Evolutionary conservation across 352 stramenopile species (phyloP).

Genomic region (Thalassiosira pacifica): DNA sequence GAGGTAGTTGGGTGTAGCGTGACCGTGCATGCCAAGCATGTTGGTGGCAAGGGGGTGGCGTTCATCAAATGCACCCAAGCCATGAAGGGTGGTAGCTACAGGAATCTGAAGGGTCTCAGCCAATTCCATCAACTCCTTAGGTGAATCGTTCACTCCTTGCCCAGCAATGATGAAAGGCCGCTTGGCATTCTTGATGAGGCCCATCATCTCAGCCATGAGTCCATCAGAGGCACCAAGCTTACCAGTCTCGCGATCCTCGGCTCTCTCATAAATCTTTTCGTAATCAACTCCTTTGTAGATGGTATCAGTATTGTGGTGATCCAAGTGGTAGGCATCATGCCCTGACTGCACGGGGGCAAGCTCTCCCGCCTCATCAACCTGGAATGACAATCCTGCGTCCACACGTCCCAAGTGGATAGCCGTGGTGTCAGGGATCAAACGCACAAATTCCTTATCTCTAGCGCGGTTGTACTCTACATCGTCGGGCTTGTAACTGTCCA

Average conservation of each 20-base stretch:
- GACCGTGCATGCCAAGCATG: constrained; percentile 97
- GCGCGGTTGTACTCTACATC: constrained; percentile 23
- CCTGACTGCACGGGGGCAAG: constrained; percentile 53
- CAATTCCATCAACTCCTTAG: constrained; percentile 92
- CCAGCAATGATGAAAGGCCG: constrained; percentile 96
- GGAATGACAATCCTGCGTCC: constrained; percentile 75
- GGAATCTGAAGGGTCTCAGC: constrained; percentile 94
- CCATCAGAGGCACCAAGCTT: constrained; percentile 54
- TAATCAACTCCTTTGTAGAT: constrained; percentile 62
- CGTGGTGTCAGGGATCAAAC: constrained; percentile 62
- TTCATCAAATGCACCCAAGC: constrained; percentile 94
- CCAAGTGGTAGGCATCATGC: constrained; percentile 75
- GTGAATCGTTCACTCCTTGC: constrained; percentile 89
- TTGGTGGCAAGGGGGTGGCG: constrained; percentile 93
- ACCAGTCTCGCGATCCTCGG: constrained; percentile 59
- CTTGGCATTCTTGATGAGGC: constrained; percentile 94
- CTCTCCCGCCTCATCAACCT: constrained; percentile 63
- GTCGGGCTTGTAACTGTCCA: constrained; percentile 32
- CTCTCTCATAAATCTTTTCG: constrained; percentile 60
- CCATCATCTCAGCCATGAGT: constrained; percentile 78
- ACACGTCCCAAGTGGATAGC: constrained; percentile 76
- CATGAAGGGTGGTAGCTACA: constrained; percentile 94
- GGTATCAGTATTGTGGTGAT: constrained; percentile 77
- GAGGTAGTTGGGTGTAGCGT: constrained; percentile 95
- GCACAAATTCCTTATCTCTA: constrained; percentile 55